phyloP scores from a whole-genome alignment of 106 monocot species.

The Hemerocallis citrina region DNA sequence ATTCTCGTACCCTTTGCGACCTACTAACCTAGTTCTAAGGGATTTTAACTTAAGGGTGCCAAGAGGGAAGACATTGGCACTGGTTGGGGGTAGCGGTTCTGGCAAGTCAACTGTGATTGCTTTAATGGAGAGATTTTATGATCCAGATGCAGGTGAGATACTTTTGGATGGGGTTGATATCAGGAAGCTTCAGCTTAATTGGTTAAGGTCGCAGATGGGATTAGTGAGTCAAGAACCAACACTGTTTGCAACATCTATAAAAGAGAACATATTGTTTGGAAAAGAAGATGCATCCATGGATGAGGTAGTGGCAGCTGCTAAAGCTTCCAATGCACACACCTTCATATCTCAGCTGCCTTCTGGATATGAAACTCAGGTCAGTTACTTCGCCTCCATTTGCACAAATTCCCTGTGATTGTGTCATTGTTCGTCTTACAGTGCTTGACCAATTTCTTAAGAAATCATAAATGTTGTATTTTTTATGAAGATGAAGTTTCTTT shows the following conservation, averaged over 20 bases:
- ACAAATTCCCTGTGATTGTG: too few species aligned
- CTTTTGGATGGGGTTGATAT: conserved; percentile 47
- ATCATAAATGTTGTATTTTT: too few species aligned
- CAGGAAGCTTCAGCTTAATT: conserved; percentile 34
- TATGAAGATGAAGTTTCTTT: too few species aligned
- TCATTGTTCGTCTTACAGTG: too few species aligned
- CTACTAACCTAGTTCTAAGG: conserved; percentile 30
- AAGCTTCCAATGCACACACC: conserved; percentile 29
- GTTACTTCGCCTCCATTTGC: neutral
- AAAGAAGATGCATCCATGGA: conserved; percentile 30
- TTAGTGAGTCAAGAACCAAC: conserved; percentile 67
- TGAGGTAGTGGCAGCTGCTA: conserved; percentile 33
- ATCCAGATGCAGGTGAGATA: conserved; percentile 32
- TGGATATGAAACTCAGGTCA: conserved; percentile 43
- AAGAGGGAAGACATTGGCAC: conserved; percentile 53
- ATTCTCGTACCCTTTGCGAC: conserved; percentile 67
- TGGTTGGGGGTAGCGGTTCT: conserved; percentile 64
- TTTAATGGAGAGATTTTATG: conserved; percentile 61
- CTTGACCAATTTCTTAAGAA: too few species aligned
- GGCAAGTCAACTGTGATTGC: conserved; percentile 69
- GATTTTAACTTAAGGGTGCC: conserved; percentile 43
- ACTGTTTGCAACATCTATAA: conserved; percentile 48
- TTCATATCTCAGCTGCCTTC: conserved; percentile 35
- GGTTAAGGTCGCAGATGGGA: conserved; percentile 66
- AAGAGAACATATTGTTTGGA: conserved; percentile 37